phyloP scores from a whole-genome alignment of 2,329 filamentous ascomycete genomes.

The Aureobasidium lini region DNA sequence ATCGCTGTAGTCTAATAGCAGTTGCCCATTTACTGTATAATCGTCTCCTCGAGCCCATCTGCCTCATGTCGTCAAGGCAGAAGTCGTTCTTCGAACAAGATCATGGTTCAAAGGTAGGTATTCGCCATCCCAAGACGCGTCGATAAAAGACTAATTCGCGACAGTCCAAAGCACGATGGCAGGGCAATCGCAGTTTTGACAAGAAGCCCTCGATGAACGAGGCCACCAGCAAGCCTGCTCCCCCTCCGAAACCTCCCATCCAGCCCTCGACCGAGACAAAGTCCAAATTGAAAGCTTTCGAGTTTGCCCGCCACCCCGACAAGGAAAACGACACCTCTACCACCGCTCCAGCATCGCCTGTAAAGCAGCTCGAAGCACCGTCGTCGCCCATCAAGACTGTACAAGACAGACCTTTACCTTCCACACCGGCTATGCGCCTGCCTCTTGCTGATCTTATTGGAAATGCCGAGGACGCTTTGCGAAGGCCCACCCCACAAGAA shows the following conservation, averaged over 20 bases:
- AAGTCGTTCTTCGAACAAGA: conserved; percentile 47
- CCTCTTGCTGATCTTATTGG: conserved; percentile 55
- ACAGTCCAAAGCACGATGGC: conserved; percentile 17
- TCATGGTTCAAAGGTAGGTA: conserved; percentile 32
- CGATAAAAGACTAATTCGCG: not conserved
- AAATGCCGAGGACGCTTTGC: conserved; percentile 50
- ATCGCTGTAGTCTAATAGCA: not conserved
- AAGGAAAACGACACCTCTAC: conserved; percentile 11
- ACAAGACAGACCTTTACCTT: conserved; percentile 38
- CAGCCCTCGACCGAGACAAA: conserved; percentile 46
- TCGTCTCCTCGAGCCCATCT: not conserved
- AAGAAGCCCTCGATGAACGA: conserved; percentile 17
- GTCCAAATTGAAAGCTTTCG: conserved; percentile 49
- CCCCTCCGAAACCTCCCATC: conserved; percentile 33
- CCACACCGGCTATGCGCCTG: conserved; percentile 52
- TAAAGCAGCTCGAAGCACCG: not conserved
- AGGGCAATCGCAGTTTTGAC: conserved; percentile 17
- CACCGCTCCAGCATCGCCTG: not conserved
- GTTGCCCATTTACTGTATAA: not conserved
- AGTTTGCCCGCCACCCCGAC: conserved; percentile 33
- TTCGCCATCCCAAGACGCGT: not conserved
- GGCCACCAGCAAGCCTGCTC: not conserved
- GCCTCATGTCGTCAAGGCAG: conserved; percentile 39
- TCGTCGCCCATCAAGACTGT: conserved; percentile 20
- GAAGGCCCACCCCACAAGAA: conserved; percentile 36